Base-by-base conservation (phyloP, 1,284 basidiomycete genomes). In the Inonotus obliquus region DNA sequence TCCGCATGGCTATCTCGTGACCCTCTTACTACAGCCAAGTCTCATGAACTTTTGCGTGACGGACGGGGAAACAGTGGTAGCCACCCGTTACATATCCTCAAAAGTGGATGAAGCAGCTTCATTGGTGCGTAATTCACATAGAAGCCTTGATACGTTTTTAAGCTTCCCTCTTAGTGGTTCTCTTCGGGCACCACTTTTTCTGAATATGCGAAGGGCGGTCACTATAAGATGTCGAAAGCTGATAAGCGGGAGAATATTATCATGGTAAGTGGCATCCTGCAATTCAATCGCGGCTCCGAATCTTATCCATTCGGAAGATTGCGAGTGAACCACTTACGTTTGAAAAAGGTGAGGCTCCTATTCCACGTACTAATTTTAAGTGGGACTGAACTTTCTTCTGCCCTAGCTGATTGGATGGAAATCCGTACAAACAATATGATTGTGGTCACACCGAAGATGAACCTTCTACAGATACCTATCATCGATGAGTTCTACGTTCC, bases 21-120 rank as follows among this genome's bases (percentile, higher is more conserved):
- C 51, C 63, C 59, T 21, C 5, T 56, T 66, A 65, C 68, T 67
- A 3, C 70, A 94, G 82, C 96, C 96, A 13, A 93, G 90, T 67
- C 75, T 98, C 63, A 86, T 96, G 88, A 99, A 98, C 72, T 99
- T 97, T 71, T 96, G 94, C 69, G 89, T 98, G 27, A 94, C 94
- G 1, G 96, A 98, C 70, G 96, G 96, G 1, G 84, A 92, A 69
- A 92, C 89, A 52, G 92, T 99, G 14, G 86, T 99, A 14, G 96
- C 92, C 7, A 97, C 95, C 1, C 85, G 96, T 48, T 99, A 99
- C 74, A 93, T 99, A 51, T 95, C 93, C 0, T 95, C 92, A 2
- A 84, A 87, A 54, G 87, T 86, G 5, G 92, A 96, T 63, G 95
- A 98, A 73, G 96, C 96, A 0, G 95, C 96, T 1, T 96, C 93